Conservation (phyloP, 768 basidiomycete species). For the Boletus patriciae region DNA sequence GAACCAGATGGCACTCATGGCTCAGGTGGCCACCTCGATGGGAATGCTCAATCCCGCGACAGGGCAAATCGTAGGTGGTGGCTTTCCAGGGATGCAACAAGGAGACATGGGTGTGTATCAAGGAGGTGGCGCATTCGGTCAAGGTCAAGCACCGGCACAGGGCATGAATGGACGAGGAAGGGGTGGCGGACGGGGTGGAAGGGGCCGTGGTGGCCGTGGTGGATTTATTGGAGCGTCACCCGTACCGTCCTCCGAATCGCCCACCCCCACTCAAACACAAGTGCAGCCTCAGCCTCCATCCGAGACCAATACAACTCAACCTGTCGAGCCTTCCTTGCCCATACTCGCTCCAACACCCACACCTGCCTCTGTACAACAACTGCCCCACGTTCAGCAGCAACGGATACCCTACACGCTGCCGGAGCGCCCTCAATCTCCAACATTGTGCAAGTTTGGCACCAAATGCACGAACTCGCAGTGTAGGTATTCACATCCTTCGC, state of each 20-base stretch:
- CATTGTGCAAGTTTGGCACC: conserved; percentile 88
- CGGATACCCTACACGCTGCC: conserved; percentile 57
- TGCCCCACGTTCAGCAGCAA: conserved; percentile 20
- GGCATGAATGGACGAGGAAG: conserved; percentile 42
- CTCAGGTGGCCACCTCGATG: conserved; percentile 85
- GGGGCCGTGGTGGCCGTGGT: conserved; percentile 48
- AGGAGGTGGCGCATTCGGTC: conserved; percentile 29
- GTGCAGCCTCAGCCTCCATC: conserved; percentile 16
- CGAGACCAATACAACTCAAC: conserved; percentile 15
- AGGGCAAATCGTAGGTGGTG: conserved; percentile 56
- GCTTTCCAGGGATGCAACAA: conserved; percentile 61
- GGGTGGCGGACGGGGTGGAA: conserved; percentile 47
- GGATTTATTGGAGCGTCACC: conserved; percentile 34
- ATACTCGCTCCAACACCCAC: conserved; percentile 28
- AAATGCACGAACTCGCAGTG: conserved; percentile 92
- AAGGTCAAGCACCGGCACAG: conserved; percentile 17
- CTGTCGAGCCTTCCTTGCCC: conserved; percentile 12
- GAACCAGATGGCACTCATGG: conserved; percentile 91
- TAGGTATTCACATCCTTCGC: conserved; percentile 91
- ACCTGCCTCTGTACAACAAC: conserved; percentile 25
- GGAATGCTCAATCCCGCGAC: conserved; percentile 66
- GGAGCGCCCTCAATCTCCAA: conserved; percentile 83
- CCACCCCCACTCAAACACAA: conserved; percentile 20
- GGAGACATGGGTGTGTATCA: conserved; percentile 48
- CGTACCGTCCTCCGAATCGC: conserved; percentile 19